Conservation (phyloP, 352 stramenopile genomes). For the Phytopythium aichiense region DNA sequence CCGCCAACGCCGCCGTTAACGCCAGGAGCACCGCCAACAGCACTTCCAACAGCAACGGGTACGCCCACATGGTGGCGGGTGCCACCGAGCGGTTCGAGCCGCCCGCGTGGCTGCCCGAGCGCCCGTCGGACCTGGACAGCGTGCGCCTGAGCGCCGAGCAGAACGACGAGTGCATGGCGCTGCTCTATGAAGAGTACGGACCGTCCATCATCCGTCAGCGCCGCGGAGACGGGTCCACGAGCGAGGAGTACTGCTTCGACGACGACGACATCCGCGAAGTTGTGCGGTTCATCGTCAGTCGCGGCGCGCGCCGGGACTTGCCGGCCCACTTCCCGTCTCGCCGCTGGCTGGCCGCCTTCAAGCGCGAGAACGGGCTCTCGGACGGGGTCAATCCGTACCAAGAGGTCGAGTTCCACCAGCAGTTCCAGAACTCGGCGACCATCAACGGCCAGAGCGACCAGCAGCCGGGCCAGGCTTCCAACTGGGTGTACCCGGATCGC, state of each 20-base stretch:
- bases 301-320: slow-evolving; percentile 33
- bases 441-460: background rate
- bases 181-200: slow-evolving; percentile 52
- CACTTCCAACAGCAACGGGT: background rate
- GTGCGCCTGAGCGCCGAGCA: slow-evolving; percentile 42
- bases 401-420: slow-evolving; percentile 8
- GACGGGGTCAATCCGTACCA: slow-evolving; percentile 9
- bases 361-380: slow-evolving; percentile 44
- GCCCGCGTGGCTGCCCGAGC: slow-evolving; percentile 11
- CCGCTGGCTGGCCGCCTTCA: slow-evolving; percentile 52
- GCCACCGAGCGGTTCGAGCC: slow-evolving; percentile 16
- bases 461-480: background rate
- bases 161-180: slow-evolving; percentile 40
- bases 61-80: background rate
- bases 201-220: slow-evolving; percentile 13
- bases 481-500: background rate
- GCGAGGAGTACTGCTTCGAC: slow-evolving; percentile 25
- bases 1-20: background rate
- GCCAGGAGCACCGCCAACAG: too few relatives aligned
- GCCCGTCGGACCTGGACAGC: background rate
- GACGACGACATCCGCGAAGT: slow-evolving; percentile 55
- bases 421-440: slow-evolving; percentile 6
- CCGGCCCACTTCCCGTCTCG: slow-evolving; percentile 38
- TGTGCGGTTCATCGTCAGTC: slow-evolving; percentile 48
- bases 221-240: slow-evolving; percentile 8